Conservation (phyloP, 441 rosid genomes). For the Raphanus hybrid region DNA sequence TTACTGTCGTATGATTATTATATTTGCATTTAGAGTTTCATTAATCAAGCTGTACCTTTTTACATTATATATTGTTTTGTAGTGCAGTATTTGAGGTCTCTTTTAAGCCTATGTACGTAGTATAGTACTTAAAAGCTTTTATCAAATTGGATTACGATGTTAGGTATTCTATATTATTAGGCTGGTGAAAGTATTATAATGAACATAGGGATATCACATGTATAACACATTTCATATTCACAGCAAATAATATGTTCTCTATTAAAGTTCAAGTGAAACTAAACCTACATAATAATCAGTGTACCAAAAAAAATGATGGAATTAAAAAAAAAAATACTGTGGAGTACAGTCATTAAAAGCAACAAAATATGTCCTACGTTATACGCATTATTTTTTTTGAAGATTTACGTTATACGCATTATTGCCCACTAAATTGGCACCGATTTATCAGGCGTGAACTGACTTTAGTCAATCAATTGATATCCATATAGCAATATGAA, state of each 20-base stretch:
- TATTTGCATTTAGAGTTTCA: slow-evolving; percentile 23
- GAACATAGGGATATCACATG: slow-evolving; percentile 17
- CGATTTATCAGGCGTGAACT: slow-evolving; percentile 35
- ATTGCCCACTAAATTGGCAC: slow-evolving; percentile 33
- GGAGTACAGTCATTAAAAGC: slow-evolving; percentile 3
- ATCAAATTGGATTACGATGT: not conserved
- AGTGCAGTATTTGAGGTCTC: slow-evolving; percentile 39
- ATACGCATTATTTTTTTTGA: not conserved
- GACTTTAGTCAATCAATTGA: slow-evolving; percentile 31
- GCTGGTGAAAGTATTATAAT: not conserved
- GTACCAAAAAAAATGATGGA: not conserved
- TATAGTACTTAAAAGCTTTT: not conserved
- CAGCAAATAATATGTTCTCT: not conserved
- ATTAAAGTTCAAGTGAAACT: slow-evolving; percentile 6
- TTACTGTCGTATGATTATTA: slow-evolving; percentile 5
- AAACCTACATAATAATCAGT: not conserved
- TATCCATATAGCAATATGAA: not conserved
- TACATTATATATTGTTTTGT: slow-evolving; percentile 10
- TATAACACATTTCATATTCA: not conserved
- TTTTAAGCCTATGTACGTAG: slow-evolving; percentile 1
- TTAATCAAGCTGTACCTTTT: slow-evolving; percentile 20
- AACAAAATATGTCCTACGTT: slow-evolving; percentile 37
- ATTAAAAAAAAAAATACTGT: slow-evolving; percentile 14
- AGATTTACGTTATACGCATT: slow-evolving; percentile 15
- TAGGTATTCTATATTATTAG: not conserved